These are phyloP conservation scores for Fusarium continuum DNA, from an alignment of 2,329 filamentous ascomycete species.

Conservation along the genomic window DNA sequence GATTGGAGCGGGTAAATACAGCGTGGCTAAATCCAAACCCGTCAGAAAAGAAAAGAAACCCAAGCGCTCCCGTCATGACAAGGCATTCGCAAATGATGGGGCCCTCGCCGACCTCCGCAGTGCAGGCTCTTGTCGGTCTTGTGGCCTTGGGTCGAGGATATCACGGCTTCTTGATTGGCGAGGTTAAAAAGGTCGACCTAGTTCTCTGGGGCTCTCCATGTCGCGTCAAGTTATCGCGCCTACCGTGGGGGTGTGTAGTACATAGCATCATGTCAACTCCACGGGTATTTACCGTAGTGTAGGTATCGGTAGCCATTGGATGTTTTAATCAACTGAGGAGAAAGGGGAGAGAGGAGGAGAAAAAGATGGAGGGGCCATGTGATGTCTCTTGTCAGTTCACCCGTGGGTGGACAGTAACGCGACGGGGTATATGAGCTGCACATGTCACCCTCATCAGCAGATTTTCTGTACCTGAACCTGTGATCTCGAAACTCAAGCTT, in stretches of 20 bases:
- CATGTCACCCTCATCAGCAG: conserved; percentile 35
- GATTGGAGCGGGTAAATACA: conserved; percentile 35
- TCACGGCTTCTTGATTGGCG: conserved; percentile 31
- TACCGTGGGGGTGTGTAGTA: conserved; percentile 28
- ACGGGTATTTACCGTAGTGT: conserved; percentile 4
- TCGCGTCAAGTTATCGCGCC: not conserved
- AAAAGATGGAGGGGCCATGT: conserved; percentile 15
- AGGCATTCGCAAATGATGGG: conserved; percentile 7
- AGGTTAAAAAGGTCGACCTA: conserved; percentile 32
- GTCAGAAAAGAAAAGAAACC: not conserved
- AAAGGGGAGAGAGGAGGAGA: not conserved
- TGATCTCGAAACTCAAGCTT: conserved; percentile 7
- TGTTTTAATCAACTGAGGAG: not conserved
- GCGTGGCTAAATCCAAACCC: conserved; percentile 7
- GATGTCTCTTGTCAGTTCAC: conserved; percentile 33
- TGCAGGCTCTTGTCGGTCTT: conserved; percentile 12
- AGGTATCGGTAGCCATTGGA: not conserved
- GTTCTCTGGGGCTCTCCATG: not conserved
- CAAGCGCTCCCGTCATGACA: conserved; percentile 39
- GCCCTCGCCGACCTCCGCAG: conserved; percentile 14
- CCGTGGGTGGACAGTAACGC: conserved; percentile 1
- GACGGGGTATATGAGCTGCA: conserved; percentile 35
- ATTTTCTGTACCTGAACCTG: conserved; percentile 24
- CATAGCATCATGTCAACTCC: conserved; percentile 2
- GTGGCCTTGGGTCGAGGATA: conserved; percentile 8